A percentile compares a stretch with the other conserved stretches of the same genome.
phyloP scores from a whole-genome alignment of 176 grass and related monocot genomes.

The Eremochloa ophiuroides region DNA sequence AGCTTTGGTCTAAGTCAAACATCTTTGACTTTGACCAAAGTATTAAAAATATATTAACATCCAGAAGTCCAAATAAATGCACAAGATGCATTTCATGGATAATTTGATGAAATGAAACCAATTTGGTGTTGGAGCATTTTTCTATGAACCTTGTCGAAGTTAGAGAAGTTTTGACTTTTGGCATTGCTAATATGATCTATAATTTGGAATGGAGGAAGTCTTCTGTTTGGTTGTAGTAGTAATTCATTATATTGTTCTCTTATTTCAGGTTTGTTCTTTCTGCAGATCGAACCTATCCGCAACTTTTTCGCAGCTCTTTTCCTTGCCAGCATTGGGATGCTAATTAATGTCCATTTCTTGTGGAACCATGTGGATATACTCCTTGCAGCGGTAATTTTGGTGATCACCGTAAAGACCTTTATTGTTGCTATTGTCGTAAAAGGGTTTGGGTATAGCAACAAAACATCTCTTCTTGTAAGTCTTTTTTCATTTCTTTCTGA shows the following conservation, averaged over 20 bases:
- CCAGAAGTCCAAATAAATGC: background rate
- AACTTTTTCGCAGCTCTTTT: constrained; percentile 99
- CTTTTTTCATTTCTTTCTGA: background rate
- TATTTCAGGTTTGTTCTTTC: constrained; percentile 95
- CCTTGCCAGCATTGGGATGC: constrained; percentile 99
- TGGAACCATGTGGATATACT: constrained; percentile 99
- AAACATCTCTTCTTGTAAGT: constrained; percentile 98
- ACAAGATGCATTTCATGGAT: background rate
- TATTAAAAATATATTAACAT: background rate
- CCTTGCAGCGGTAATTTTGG: constrained; percentile 93
- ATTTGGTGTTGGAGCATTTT: background rate
- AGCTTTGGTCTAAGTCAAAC: background rate
- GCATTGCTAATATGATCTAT: background rate
- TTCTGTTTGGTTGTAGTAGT: constrained; percentile 37
- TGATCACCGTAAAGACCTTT: constrained; percentile 88
- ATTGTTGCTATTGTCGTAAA: constrained; percentile 85
- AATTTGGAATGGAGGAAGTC: background rate
- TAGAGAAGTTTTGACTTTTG: background rate
- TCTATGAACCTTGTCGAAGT: background rate
- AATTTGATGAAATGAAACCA: background rate
- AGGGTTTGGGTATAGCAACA: constrained; percentile 97
- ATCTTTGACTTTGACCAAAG: background rate
- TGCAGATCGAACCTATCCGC: constrained; percentile 99
- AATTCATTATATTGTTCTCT: constrained; percentile 71
- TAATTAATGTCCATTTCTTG: constrained; percentile 98